Percentiles rank a stretch among this genome's conserved stretches.
These are phyloP conservation scores for Lactarius psammicola DNA, from an alignment of 768 basidiomycete species.

Conservation along the genomic window DNA sequence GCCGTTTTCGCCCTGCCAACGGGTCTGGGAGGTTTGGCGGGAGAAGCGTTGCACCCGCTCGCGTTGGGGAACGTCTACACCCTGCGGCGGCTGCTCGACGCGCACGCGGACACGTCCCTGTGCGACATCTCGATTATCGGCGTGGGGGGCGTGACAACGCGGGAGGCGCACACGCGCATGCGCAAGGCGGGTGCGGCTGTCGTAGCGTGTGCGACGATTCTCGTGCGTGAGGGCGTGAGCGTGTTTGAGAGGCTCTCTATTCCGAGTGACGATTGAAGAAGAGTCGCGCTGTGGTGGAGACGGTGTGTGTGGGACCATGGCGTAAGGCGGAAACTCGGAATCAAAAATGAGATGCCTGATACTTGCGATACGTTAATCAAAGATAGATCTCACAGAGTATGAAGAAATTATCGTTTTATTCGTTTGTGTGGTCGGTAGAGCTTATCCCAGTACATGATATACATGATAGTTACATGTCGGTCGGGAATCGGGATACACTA, in stretches of 20 bases:
- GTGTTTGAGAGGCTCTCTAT: constrained; percentile 17
- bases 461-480: constrained; percentile 14
- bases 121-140: constrained; percentile 62
- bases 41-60: constrained; percentile 60
- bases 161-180: constrained; percentile 65
- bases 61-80: constrained; percentile 75
- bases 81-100: constrained; percentile 53
- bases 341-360: constrained; percentile 48
- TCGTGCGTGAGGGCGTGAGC: constrained; percentile 43
- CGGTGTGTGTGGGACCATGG: constrained; percentile 56
- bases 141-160: constrained; percentile 75
- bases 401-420: constrained; percentile 3
- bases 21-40: constrained; percentile 50
- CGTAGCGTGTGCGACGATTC: constrained; percentile 60
- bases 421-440: not conserved
- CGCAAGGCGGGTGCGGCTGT: constrained; percentile 48
- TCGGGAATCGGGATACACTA: constrained; percentile 1
- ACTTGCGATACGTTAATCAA: too few relatives aligned
- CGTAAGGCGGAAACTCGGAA: constrained; percentile 34
- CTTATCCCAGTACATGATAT: not conserved
- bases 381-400: too few relatives aligned
- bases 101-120: constrained; percentile 37
- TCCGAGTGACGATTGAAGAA: not conserved
- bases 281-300: not conserved
- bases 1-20: constrained; percentile 59